Percentiles rank a stretch among this genome's conserved stretches.
phyloP scores from a whole-genome alignment of 176 grass and related monocot genomes.

The Areca catechu region DNA sequence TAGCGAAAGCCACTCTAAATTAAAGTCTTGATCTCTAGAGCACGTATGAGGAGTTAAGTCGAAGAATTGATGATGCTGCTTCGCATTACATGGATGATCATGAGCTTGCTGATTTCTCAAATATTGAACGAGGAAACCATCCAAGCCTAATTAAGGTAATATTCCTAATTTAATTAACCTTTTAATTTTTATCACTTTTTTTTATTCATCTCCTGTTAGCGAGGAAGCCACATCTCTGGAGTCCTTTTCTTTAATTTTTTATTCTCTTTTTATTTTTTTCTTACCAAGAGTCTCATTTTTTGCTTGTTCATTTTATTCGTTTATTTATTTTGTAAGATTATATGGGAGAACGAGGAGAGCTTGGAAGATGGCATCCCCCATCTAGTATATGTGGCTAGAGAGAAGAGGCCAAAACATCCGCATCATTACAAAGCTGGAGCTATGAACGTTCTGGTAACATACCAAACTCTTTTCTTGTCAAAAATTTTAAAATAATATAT shows the following conservation, averaged over 20 bases:
- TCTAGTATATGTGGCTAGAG: constrained; percentile 45
- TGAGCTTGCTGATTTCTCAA: constrained; percentile 32
- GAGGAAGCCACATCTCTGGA: no score
- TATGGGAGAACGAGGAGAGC: constrained; percentile 25
- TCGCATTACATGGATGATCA: background rate
- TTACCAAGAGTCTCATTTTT: background rate
- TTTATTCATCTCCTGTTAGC: no score
- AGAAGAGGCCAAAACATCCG: constrained; percentile 25
- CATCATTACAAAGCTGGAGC: constrained; percentile 51
- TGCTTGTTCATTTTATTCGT: background rate
- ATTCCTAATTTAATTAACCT: no score
- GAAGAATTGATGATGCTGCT: constrained; percentile 27
- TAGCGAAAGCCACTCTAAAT: no score
- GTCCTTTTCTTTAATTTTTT: no score
- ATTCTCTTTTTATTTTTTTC: no score
- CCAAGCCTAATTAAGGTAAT: constrained; percentile 37
- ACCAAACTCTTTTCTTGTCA: no score
- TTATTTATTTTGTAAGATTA: constrained; percentile 13
- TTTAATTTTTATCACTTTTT: background rate
- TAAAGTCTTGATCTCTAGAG: constrained; percentile 2
- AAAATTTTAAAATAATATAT: no score
- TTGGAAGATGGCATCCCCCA: constrained; percentile 16
- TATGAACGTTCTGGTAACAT: constrained; percentile 42
- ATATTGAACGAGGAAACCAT: constrained; percentile 26
- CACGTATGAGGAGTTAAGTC: constrained; percentile 33